A percentile compares a stretch with the other conserved stretches of the same genome.
These are phyloP conservation scores for Silene conica DNA, from an alignment of 148 eudicot genomes.

Conservation along the genomic window DNA sequence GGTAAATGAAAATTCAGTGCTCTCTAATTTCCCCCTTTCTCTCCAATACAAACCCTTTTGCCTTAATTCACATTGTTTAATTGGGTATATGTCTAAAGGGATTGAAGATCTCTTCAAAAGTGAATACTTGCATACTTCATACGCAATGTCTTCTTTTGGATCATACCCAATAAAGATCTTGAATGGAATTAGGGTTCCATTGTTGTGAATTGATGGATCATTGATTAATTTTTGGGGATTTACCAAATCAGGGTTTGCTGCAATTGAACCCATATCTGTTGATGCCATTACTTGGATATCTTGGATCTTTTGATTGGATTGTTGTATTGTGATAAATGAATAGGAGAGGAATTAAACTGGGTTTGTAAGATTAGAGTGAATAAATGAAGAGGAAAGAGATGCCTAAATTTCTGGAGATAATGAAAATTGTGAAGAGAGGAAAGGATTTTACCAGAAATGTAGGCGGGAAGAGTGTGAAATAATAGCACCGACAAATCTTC, in stretches of 20 bases:
- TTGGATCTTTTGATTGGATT: neutral
- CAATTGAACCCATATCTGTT: neutral
- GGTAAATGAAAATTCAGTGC: constrained; percentile 89
- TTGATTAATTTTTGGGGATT: constrained; percentile 9
- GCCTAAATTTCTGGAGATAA: neutral
- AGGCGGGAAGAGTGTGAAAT: too few relatives aligned
- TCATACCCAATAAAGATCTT: constrained; percentile 89
- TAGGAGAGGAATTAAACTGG: neutral
- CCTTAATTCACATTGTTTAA: constrained; percentile 66
- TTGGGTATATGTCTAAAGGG: constrained; percentile 63
- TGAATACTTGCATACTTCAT: constrained; percentile 73
- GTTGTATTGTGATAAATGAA: neutral
- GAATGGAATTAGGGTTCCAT: constrained; percentile 40
- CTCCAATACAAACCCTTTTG: constrained; percentile 62
- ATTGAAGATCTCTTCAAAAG: constrained; percentile 65
- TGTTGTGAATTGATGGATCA: constrained; percentile 7
- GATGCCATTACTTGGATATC: neutral
- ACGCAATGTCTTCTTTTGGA: constrained; percentile 76
- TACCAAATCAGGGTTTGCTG: neutral
- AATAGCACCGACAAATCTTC: constrained; percentile 21
- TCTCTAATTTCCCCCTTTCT: constrained; percentile 74
- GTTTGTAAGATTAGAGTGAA: neutral
- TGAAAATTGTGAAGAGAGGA: neutral
- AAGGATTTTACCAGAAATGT: constrained; percentile 6
- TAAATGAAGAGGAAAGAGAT: neutral